These are phyloP conservation scores for Cinchona pubescens DNA, from an alignment of 257 asterid species.

Conservation along the genomic window DNA sequence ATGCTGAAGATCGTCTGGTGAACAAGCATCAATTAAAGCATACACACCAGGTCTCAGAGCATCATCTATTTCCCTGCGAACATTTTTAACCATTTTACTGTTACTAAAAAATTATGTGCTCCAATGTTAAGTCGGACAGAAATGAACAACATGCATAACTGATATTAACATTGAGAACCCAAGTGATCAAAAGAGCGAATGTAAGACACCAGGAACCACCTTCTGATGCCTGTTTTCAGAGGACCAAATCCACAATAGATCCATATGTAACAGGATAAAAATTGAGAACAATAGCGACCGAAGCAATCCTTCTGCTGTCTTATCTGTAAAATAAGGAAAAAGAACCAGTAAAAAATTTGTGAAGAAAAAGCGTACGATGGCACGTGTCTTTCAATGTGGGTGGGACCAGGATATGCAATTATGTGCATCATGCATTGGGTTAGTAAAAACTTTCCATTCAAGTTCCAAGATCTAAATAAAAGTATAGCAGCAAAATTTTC, in stretches of 20 bases:
- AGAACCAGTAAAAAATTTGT: background rate
- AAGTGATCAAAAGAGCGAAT: conserved; percentile 7
- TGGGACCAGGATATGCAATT: conserved; percentile 1
- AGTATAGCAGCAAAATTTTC: background rate
- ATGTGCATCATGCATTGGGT: background rate
- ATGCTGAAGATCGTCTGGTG: conserved; percentile 66
- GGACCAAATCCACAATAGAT: conserved; percentile 85
- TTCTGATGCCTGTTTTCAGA: conserved; percentile 59
- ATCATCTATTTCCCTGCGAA: conserved; percentile 73
- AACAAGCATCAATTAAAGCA: conserved; percentile 80
- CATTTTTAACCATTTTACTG: conserved; percentile 2
- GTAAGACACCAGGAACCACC: conserved; percentile 36
- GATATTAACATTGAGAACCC: conserved; percentile 8
- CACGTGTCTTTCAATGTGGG: background rate
- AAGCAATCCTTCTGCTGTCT: conserved; percentile 80
- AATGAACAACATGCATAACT: background rate
- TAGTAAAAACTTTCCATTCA: background rate
- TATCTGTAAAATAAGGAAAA: conserved; percentile 38
- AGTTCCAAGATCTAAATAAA: background rate
- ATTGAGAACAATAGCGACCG: conserved; percentile 51
- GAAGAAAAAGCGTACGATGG: background rate
- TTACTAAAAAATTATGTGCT: background rate
- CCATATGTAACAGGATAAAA: conserved; percentile 71
- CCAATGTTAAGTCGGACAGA: background rate
- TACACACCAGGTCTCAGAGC: conserved; percentile 81